phyloP scores from a whole-genome alignment of 306 rosid genomes.

The Phaseolus lunatus region DNA sequence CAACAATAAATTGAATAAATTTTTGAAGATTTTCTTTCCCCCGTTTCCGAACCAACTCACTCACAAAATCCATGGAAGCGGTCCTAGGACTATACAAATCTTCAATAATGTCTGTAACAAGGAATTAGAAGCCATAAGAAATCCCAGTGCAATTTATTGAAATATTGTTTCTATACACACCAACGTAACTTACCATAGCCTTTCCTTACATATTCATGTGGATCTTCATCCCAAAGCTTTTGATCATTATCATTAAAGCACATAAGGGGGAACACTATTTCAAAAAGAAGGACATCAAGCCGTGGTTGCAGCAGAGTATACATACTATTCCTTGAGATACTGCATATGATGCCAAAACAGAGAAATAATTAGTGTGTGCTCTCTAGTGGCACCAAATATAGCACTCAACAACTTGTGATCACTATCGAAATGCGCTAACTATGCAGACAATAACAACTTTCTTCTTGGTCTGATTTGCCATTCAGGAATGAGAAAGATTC shows the following conservation, averaged over 20 bases:
- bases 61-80: slow-evolving; percentile 95
- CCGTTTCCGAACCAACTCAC: slow-evolving; percentile 91
- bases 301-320: slow-evolving; percentile 86
- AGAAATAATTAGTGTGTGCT: slow-evolving; percentile 2
- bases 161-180: slow-evolving; percentile 23
- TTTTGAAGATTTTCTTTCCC: slow-evolving; percentile 94
- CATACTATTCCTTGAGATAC: slow-evolving; percentile 93
- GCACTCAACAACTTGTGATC: slow-evolving; percentile 22
- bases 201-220: slow-evolving; percentile 98
- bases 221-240: slow-evolving; percentile 97
- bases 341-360: slow-evolving; percentile 50
- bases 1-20: slow-evolving; percentile 83
- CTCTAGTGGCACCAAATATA: slow-evolving; percentile 12
- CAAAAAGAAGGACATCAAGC: slow-evolving; percentile 89
- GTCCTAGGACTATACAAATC: slow-evolving; percentile 95
- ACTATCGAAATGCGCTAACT: neutral
- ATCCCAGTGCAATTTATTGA: slow-evolving; percentile 1
- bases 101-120: slow-evolving; percentile 80
- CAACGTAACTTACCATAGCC: slow-evolving; percentile 81
- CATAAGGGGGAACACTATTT: slow-evolving; percentile 92
- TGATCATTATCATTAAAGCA: slow-evolving; percentile 93
- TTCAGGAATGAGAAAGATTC: slow-evolving; percentile 9
- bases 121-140: slow-evolving; percentile 43
- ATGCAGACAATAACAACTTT: slow-evolving; percentile 11
- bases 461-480: slow-evolving; percentile 26